These are phyloP conservation scores for Diaporthe batatas DNA, from an alignment of 2,329 filamentous ascomycete genomes.

Conservation along the genomic window DNA sequence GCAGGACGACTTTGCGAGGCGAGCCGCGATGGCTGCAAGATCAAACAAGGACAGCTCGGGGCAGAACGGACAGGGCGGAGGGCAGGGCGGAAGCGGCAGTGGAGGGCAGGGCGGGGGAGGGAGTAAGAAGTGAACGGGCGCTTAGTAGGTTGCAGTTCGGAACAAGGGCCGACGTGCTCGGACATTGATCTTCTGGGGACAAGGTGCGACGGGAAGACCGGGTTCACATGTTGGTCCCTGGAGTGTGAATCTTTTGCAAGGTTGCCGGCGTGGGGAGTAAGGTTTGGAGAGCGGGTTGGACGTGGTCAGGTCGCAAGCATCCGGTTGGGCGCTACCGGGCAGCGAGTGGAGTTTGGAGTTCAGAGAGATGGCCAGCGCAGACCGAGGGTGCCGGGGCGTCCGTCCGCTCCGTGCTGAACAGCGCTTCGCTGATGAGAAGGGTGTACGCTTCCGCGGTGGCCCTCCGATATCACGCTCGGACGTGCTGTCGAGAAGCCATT, in stretches of 20 bases:
- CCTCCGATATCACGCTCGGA: slow-evolving; percentile 21
- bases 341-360: slow-evolving; percentile 42
- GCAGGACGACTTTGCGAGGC: slow-evolving; percentile 54
- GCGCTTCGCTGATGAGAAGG: slow-evolving; percentile 1
- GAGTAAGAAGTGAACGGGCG: slow-evolving; percentile 40
- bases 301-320: slow-evolving; percentile 38
- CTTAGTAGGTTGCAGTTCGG: slow-evolving; percentile 7
- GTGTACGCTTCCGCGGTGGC: slow-evolving; percentile 2
- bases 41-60: slow-evolving; percentile 49
- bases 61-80: slow-evolving; percentile 41
- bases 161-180: slow-evolving; percentile 17
- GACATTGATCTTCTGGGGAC: slow-evolving; percentile 21
- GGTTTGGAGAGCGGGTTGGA: slow-evolving; percentile 38
- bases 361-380: slow-evolving; percentile 25
- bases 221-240: slow-evolving; percentile 21
- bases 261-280: slow-evolving; percentile 37
- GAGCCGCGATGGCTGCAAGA: slow-evolving; percentile 53
- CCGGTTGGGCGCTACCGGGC: slow-evolving; percentile 39
- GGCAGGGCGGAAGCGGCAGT: slow-evolving; percentile 42
- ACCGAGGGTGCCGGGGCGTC: slow-evolving; percentile 13
- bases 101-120: slow-evolving; percentile 39
- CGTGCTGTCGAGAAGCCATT: slow-evolving; percentile 1
- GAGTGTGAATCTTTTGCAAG: slow-evolving; percentile 28
- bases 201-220: slow-evolving; percentile 9
- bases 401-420: slow-evolving; percentile 12